Percentiles rank a stretch among this genome's conserved stretches.
These are phyloP conservation scores for Plasmodium reichenowi DNA, from an alignment of 169 alveolate species.

Conservation along the genomic window DNA sequence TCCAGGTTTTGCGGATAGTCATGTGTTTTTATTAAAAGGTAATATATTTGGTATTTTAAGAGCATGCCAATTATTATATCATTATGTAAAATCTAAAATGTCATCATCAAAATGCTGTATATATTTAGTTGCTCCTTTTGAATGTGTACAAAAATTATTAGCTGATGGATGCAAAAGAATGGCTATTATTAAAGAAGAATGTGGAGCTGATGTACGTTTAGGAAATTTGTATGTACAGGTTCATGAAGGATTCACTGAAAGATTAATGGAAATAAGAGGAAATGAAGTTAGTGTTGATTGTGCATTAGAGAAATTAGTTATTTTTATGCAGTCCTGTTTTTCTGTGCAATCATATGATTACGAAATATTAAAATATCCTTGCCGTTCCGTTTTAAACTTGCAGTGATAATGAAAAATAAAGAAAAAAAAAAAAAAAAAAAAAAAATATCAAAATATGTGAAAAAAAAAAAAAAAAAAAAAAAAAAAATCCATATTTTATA, in stretches of 20 bases:
- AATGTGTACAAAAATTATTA: constrained; percentile 52
- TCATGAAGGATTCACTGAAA: constrained; percentile 62
- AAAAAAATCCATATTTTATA: too few species aligned
- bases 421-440: too few species aligned
- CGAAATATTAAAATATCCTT: constrained; percentile 42
- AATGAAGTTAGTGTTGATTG: constrained; percentile 65
- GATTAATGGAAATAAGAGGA: constrained; percentile 71
- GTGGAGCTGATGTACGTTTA: constrained; percentile 64
- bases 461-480: too few species aligned
- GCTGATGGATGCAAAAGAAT: constrained; percentile 67
- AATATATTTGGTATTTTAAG: constrained; percentile 71
- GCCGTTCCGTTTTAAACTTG: constrained; percentile 56
- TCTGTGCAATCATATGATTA: constrained; percentile 64
- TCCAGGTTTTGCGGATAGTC: constrained; percentile 74
- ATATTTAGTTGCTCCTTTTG: constrained; percentile 65
- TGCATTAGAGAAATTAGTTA: constrained; percentile 50
- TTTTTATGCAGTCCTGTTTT: constrained; percentile 68
- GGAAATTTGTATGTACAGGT: constrained; percentile 63
- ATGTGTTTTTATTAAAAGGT: constrained; percentile 64
- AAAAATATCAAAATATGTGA: too few species aligned
- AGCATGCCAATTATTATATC: constrained; percentile 60
- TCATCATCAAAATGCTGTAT: constrained; percentile 61
- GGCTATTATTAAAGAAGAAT: constrained; percentile 65
- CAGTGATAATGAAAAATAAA: constrained; percentile 20
- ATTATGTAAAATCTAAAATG: constrained; percentile 68